Base-by-base conservation (phyloP, 345 rosid species). In the Murraya paniculata region DNA sequence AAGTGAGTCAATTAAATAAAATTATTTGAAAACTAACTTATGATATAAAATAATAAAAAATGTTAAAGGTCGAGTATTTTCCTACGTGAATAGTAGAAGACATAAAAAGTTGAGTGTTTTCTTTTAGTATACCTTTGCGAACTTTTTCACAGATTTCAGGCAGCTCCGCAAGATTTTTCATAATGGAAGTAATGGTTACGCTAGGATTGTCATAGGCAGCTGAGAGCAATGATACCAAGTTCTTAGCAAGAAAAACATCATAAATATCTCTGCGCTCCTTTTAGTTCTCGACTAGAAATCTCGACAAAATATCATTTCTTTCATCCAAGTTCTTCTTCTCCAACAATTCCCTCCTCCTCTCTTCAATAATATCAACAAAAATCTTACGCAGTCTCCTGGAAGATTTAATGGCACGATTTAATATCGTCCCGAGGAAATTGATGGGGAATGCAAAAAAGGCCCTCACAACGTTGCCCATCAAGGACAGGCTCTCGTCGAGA, bases 151-250 rank as follows among this genome's bases (percentile, higher is more conserved):
- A 77, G 0, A 80, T 66, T 3, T 80, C 39, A 21, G 83, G 83
- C 3, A 28, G 5, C 36, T 80, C 81, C 0, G 77, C 39, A 21
- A 80, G 86, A 73, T 56, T 73, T 48, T 68, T 80, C 11, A 80
- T 31, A 27, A 57, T 48, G 41, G 75, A 73, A 11, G 72, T 69
- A 41, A 83, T 80, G 2, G 66, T 27, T 4, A 78, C 65, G 53
- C 86, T 83, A 3, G 68, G 66, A n/a, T 80, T 64, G 61, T 83
- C 79, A 28, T 64, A 48, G 13, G 73, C 73, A 27, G 73, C 24
- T 33, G 41, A 64, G 25, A 70, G 56, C 57, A 25, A 70, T 1
- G 59, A 2, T 45, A 14, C 73, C 25, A 27, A 24, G 22, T 48
- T 70, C 0, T 30, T 70, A 8, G 73, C 58, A 27, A 48, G 9